phyloP scores from a whole-genome alignment of 2,329 filamentous ascomycete genomes.

The Aspergillus sojae region DNA sequence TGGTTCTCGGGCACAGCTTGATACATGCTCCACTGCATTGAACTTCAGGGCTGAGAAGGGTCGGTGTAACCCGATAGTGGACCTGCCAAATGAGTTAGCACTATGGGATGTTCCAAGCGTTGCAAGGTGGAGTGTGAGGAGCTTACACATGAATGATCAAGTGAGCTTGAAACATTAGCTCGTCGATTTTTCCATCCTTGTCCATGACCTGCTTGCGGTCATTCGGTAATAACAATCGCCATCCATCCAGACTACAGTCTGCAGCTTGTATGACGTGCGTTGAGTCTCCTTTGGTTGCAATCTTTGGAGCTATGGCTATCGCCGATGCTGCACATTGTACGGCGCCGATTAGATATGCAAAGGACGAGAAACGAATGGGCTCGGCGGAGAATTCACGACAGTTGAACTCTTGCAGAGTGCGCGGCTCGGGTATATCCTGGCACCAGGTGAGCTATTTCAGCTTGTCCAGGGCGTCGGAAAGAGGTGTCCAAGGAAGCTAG shows the following conservation, averaged over 20 bases:
- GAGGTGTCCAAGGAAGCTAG: too few species aligned
- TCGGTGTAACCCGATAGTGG: slow-evolving; percentile 41
- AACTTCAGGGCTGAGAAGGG: slow-evolving; percentile 45
- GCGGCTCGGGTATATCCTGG: slow-evolving; percentile 20
- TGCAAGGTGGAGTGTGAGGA: not conserved
- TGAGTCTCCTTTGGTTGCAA: slow-evolving; percentile 21
- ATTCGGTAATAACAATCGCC: slow-evolving; percentile 43
- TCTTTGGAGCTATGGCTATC: slow-evolving; percentile 29
- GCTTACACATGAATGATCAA: slow-evolving; percentile 62
- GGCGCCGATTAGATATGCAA: slow-evolving; percentile 36
- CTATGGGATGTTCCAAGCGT: not conserved
- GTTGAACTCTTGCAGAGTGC: slow-evolving; percentile 36
- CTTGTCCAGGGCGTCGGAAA: not conserved
- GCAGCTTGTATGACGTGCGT: slow-evolving; percentile 14
- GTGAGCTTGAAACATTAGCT: slow-evolving; percentile 82
- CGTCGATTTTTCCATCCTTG: slow-evolving; percentile 31
- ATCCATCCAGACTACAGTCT: slow-evolving; percentile 43
- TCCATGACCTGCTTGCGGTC: slow-evolving; percentile 36
- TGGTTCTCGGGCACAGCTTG: slow-evolving; percentile 37
- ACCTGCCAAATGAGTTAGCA: not conserved
- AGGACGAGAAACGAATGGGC: slow-evolving; percentile 32
- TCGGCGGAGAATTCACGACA: slow-evolving; percentile 34
- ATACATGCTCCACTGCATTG: slow-evolving; percentile 42
- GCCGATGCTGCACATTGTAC: slow-evolving; percentile 27
- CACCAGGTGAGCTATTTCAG: not conserved